These are phyloP conservation scores for Naganishia liquefaciens DNA, from an alignment of 1,284 basidiomycete species.

Conservation along the genomic window DNA sequence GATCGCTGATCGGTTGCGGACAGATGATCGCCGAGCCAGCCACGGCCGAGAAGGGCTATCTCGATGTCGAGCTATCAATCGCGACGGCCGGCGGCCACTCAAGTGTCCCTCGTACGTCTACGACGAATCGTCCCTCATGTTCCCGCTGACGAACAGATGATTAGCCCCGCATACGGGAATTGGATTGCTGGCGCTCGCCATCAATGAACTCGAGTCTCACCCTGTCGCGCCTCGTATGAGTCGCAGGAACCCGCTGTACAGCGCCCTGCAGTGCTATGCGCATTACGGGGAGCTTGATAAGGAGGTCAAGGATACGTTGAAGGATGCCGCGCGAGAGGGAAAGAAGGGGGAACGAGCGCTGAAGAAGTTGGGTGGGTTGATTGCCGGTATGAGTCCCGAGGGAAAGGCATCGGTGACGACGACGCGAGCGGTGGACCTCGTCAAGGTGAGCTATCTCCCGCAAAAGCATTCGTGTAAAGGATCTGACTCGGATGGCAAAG, in stretches of 20 bases:
- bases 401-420: slow-evolving; percentile 45
- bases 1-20: slow-evolving; percentile 40
- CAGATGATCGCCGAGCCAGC: slow-evolving; percentile 58
- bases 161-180: slow-evolving; percentile 51
- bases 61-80: slow-evolving; percentile 62
- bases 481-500: not conserved
- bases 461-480: not conserved
- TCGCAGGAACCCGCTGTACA: slow-evolving; percentile 35
- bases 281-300: slow-evolving; percentile 38
- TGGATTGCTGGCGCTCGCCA: slow-evolving; percentile 46
- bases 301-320: slow-evolving; percentile 36
- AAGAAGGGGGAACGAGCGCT: slow-evolving; percentile 44
- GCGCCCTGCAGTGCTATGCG: slow-evolving; percentile 40
- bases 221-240: slow-evolving; percentile 35
- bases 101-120: slow-evolving; percentile 59
- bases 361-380: slow-evolving; percentile 38
- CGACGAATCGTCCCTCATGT: not conserved
- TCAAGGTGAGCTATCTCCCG: slow-evolving; percentile 25
- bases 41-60: slow-evolving; percentile 67
- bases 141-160: no score
- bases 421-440: slow-evolving; percentile 49
- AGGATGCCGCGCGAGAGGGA: slow-evolving; percentile 28
- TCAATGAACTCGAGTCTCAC: slow-evolving; percentile 47
- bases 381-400: slow-evolving; percentile 35
- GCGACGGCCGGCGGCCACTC: slow-evolving; percentile 68